Evolutionary conservation across 108 stramenopile genomes (phyloP).

Genomic region (Discostella pseudostelligera): DNA sequence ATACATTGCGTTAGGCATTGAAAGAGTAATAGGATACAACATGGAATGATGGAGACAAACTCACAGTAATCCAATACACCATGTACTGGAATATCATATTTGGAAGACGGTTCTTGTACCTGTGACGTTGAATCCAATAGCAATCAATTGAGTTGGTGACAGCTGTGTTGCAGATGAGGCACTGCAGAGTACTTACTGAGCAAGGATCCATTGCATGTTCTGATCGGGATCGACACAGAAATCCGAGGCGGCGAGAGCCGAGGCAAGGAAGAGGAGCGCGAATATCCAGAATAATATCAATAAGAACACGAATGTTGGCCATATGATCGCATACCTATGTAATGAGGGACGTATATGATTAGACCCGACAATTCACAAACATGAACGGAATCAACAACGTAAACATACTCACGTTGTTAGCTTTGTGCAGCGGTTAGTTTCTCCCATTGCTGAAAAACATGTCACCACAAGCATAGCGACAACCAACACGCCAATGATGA

Average conservation of each 20-base stretch:
- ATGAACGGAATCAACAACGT: no score
- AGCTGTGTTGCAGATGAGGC: not conserved
- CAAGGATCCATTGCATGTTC: not conserved
- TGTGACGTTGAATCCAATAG: not conserved
- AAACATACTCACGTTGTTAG: slow-evolving; percentile 8
- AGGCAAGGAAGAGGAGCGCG: slow-evolving; percentile 21
- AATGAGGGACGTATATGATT: not conserved
- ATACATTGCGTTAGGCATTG: not conserved
- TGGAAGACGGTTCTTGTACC: not conserved
- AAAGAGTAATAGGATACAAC: not conserved
- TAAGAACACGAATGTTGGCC: slow-evolving; percentile 23
- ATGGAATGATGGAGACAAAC: slow-evolving; percentile 1
- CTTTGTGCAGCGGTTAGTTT: slow-evolving; percentile 12
- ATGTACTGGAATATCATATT: slow-evolving; percentile 8
- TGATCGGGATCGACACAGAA: slow-evolving; percentile 32
- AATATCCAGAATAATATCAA: slow-evolving; percentile 27
- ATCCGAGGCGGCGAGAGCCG: slow-evolving; percentile 23
- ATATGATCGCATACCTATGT: slow-evolving; percentile 4
- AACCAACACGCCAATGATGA: slow-evolving; percentile 8
- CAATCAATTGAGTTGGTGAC: not conserved
- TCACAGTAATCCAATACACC: slow-evolving; percentile 23
- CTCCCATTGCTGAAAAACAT: slow-evolving; percentile 7
- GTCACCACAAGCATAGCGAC: slow-evolving; percentile 19
- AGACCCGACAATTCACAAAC: not conserved
- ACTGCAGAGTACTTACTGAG: not conserved